Evolutionary conservation across 352 stramenopile species (phyloP).

Genomic region (Pythium rhizo-oryzae): DNA sequence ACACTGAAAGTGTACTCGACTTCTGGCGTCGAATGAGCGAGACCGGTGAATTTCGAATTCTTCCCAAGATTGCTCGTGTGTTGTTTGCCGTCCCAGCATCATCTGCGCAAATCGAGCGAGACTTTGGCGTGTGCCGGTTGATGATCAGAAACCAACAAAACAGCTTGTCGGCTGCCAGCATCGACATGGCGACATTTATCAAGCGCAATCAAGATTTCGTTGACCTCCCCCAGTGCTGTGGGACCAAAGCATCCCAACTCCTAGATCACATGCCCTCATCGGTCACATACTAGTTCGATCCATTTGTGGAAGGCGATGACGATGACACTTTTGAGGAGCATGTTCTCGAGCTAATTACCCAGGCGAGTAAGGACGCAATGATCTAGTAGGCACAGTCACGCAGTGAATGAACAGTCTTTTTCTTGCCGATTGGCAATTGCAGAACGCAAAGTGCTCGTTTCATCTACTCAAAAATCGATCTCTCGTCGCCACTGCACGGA

Average conservation of each 20-base stretch:
- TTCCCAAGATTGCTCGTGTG: constrained; percentile 7
- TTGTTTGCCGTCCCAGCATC: constrained; percentile 9
- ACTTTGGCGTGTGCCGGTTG: constrained; percentile 1
- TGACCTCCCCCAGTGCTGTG: constrained; percentile 2
- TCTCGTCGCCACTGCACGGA: background rate
- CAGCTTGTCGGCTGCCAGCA: background rate
- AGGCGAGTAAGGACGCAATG: no score
- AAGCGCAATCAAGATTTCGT: constrained; percentile 8
- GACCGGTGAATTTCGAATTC: background rate
- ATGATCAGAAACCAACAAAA: background rate
- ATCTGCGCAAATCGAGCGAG: constrained; percentile 20
- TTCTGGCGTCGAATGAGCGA: constrained; percentile 4
- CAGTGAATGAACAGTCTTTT: background rate
- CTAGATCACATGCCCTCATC: constrained; percentile 7
- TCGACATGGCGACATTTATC: constrained; percentile 15
- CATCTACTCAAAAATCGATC: constrained; percentile 2
- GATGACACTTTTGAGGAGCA: background rate
- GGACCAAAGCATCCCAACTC: background rate
- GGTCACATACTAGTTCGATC: background rate
- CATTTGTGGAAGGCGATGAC: background rate
- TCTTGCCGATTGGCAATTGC: no score
- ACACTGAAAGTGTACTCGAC: background rate
- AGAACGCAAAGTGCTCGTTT: constrained; percentile 1
- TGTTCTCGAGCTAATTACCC: constrained; percentile 3
- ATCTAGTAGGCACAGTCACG: background rate